Conservation (phyloP, 345 rosid genomes). For the Cardamine resedifolia region DNA sequence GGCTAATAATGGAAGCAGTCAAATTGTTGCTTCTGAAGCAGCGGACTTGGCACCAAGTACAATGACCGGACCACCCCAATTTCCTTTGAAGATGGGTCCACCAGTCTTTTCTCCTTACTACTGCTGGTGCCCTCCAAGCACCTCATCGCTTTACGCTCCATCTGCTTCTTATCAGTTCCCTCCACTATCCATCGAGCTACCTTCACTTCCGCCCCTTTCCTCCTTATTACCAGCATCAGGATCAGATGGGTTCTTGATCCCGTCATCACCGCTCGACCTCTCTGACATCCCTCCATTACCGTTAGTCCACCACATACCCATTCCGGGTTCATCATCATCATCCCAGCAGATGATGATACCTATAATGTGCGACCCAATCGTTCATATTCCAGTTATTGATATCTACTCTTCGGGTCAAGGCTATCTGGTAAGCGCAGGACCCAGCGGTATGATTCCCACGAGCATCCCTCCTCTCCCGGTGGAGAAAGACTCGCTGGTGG, state of each 20-base stretch:
- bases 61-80: conserved; percentile 40
- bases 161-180: conserved; percentile 42
- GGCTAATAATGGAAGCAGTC: conserved; percentile 14
- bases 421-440: conserved; percentile 87
- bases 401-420: conserved; percentile 95
- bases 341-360: conserved; percentile 72
- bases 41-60: conserved; percentile 16
- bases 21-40: conserved; percentile 11
- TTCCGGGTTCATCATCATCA: conserved; percentile 42
- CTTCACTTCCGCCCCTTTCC: conserved; percentile 64
- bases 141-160: conserved; percentile 48
- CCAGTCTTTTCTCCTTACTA: conserved; percentile 78
- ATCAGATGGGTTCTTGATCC: conserved; percentile 52
- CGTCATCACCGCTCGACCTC: conserved; percentile 54
- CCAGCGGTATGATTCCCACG: conserved; percentile 51
- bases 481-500: conserved; percentile 63
- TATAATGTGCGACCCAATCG: conserved; percentile 88
- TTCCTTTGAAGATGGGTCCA: conserved; percentile 41
- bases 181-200: conserved; percentile 47
- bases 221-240: conserved; percentile 56
- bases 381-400: conserved; percentile 86
- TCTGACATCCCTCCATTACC: conserved; percentile 63
- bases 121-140: conserved; percentile 84
- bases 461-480: conserved; percentile 59
- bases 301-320: conserved; percentile 50